phyloP scores from a whole-genome alignment of 371 early-diverging fungal species.

The Lichtheimia ornata region DNA sequence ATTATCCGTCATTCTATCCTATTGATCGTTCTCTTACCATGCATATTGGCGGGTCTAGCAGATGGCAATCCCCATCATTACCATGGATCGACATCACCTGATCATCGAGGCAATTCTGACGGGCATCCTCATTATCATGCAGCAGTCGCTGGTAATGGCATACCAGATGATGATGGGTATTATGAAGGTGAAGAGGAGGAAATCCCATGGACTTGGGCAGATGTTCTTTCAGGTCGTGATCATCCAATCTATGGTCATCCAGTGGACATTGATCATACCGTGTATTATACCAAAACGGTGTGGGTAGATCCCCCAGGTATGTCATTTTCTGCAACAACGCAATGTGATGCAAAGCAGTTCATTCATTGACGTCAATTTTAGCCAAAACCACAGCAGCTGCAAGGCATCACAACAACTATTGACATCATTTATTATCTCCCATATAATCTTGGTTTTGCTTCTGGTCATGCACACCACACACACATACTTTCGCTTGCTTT shows the following conservation, averaged over 20 bases:
- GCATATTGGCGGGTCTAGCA: background rate
- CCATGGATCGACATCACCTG: background rate
- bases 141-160: background rate
- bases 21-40: background rate
- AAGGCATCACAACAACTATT: too few species aligned
- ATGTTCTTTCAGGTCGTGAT: background rate
- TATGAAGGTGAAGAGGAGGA: background rate
- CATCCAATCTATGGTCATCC: constrained; percentile 3
- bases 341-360: too few species aligned
- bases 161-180: background rate
- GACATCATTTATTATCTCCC: too few species aligned
- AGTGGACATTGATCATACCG: constrained; percentile 8
- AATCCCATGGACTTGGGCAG: constrained; percentile 1
- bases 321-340: too few species aligned
- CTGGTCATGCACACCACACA: too few species aligned
- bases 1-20: background rate
- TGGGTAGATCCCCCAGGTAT: constrained; percentile 8
- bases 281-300: background rate
- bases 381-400: too few species aligned
- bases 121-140: background rate
- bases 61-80: background rate
- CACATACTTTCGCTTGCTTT: too few species aligned
- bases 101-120: background rate
- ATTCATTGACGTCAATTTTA: too few species aligned
- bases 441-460: too few species aligned